Base-by-base conservation (phyloP, 1,284 basidiomycete species). In the Boletus chippewaensis region DNA sequence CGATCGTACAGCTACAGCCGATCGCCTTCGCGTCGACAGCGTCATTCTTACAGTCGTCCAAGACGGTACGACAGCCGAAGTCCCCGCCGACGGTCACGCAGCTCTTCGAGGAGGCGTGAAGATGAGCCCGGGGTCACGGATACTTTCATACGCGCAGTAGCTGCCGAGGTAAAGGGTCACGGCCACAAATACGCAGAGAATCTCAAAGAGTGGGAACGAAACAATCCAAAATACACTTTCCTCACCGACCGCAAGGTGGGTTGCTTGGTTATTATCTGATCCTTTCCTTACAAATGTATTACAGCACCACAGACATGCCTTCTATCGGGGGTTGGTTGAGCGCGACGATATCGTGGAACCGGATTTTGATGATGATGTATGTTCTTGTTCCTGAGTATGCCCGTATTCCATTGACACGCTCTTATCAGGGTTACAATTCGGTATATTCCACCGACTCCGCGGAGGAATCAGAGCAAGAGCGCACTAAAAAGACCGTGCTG, bases 401-500 rank as follows among this genome's bases (percentile, higher is more conserved):
- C n/a, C 26, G n/a, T 24, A 16, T 38, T 20, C 51, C 51, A 36
- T 49, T 42, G 44, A 55, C 36, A 34, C 32, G 16, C 24, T 45
- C 29, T 42, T 43, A 16, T 50, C 63, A 95, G 91, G 93, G 94
- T 5, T 89, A 91, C 62, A 87, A 92, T 57, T 92, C 90, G 0
- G 75, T 95, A 5, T 95, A 95, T 69, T 96, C 95, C 0, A 95
- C 91, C 12, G 95, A 98, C 68, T 93, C 93, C 35, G 93, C 83
- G 7, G 95, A 98, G 68, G 94, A 95, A 50, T 91, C 87, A 3
- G 95, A 99, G 63, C 77, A 82, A 16, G 92, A 95, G 63, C 78
- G 81, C 12, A 76, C 74, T 10, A 79, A 80, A 34, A 94, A 88
- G 71, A 84, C 76, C 35, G 74, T 74, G 24, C 75, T 99, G 1